phyloP scores from a whole-genome alignment of 169 alveolate species.

The Babesia ovis region DNA sequence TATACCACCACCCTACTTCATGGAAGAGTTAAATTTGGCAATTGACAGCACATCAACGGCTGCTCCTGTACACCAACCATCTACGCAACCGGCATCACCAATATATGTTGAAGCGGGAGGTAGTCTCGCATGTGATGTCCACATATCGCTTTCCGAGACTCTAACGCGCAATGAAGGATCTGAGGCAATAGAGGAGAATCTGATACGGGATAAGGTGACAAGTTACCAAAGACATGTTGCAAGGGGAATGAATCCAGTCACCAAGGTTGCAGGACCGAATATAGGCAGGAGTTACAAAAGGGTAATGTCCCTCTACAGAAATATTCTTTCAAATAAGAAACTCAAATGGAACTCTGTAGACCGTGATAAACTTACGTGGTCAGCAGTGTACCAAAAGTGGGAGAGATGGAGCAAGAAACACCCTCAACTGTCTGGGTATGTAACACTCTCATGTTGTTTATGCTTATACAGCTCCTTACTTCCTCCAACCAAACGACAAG shows the following conservation, averaged over 20 bases:
- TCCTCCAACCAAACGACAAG: constrained; percentile 8
- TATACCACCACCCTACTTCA: constrained; percentile 9
- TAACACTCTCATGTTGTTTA: not conserved
- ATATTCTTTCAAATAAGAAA: not conserved
- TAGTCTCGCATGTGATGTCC: constrained; percentile 2
- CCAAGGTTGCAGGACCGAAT: constrained; percentile 17
- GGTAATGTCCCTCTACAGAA: constrained; percentile 41
- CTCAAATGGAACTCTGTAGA: constrained; percentile 9
- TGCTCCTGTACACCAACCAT: not conserved
- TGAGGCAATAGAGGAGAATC: constrained; percentile 8
- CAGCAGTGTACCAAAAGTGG: constrained; percentile 46
- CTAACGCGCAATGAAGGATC: constrained; percentile 14
- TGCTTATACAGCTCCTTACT: not conserved
- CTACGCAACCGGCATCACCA: constrained; percentile 1
- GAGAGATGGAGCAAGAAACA: constrained; percentile 50
- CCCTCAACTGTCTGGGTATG: constrained; percentile 53
- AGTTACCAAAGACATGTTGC: constrained; percentile 34
- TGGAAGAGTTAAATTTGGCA: not conserved
- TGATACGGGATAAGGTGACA: constrained; percentile 35
- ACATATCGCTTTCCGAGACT: constrained; percentile 21
- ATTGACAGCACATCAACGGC: not conserved
- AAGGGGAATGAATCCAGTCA: not conserved
- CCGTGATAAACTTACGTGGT: constrained; percentile 35
- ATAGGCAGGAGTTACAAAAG: constrained; percentile 62
- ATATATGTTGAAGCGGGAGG: constrained; percentile 18